Percentiles rank a stretch among this genome's conserved stretches.
These are phyloP conservation scores for Rubroboletus pulcherrimus DNA, from an alignment of 768 basidiomycete genomes.

Conservation along the genomic window DNA sequence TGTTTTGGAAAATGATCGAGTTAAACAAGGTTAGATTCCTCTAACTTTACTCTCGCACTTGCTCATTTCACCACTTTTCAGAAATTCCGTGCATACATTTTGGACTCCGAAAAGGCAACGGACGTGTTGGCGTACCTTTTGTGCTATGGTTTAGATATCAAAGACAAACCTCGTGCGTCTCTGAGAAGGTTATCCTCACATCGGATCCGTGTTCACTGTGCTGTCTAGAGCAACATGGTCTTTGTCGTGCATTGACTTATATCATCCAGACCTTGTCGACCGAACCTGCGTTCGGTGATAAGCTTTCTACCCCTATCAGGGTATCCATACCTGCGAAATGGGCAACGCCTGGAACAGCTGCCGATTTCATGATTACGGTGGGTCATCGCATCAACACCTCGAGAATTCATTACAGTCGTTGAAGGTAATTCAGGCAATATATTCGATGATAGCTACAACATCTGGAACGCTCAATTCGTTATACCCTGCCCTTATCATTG, in stretches of 20 bases:
- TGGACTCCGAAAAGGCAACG: constrained; percentile 76
- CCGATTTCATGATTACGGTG: constrained; percentile 87
- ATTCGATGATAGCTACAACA: constrained; percentile 85
- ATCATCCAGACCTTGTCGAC: constrained; percentile 89
- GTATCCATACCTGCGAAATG: constrained; percentile 73
- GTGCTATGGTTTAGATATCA: constrained; percentile 81
- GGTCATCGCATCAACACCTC: constrained; percentile 23
- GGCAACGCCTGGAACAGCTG: constrained; percentile 66
- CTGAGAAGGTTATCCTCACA: not conserved
- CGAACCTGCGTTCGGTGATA: constrained; percentile 71
- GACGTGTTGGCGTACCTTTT: constrained; percentile 78
- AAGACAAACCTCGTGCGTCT: constrained; percentile 84
- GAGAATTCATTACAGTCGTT: constrained; percentile 6
- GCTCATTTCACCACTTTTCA: constrained; percentile 31
- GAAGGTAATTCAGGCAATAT: constrained; percentile 60
- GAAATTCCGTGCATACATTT: constrained; percentile 84
- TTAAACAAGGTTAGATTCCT: constrained; percentile 71
- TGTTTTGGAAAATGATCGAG: constrained; percentile 91
- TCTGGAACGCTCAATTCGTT: constrained; percentile 76
- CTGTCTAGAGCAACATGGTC: constrained; percentile 77
- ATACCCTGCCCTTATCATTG: constrained; percentile 90
- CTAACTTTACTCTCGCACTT: not conserved
- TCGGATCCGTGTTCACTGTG: constrained; percentile 5
- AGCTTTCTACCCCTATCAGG: constrained; percentile 61
- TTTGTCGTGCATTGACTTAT: constrained; percentile 87